Conservation (phyloP, 129 eudicot genomes). For the Ambrosia trifida region DNA sequence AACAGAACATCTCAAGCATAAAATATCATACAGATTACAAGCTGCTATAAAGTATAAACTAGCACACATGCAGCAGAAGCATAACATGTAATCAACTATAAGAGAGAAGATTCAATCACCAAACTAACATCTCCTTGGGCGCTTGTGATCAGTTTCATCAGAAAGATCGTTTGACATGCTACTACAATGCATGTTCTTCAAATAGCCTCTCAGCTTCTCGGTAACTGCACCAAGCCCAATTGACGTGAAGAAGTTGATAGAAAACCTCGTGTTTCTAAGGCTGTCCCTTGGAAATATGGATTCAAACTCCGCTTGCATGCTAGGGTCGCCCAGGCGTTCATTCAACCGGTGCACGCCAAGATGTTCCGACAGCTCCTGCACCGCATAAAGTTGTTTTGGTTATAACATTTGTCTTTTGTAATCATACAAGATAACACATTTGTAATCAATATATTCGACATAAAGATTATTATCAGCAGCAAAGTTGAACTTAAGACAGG, state of each 20-base stretch:
- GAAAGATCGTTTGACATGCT: constrained; percentile 67
- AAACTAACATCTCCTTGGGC: constrained; percentile 41
- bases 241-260: constrained; percentile 90
- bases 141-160: constrained; percentile 49
- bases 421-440: too few species aligned
- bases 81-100: neutral
- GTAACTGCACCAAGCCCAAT: constrained; percentile 95
- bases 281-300: constrained; percentile 86
- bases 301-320: constrained; percentile 78
- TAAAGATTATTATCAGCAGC: too few species aligned
- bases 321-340: constrained; percentile 81
- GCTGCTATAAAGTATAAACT: too few species aligned
- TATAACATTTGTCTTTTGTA: neutral
- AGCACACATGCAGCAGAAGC: neutral
- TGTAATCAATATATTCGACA: too few species aligned
- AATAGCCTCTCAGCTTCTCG: constrained; percentile 75
- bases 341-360: constrained; percentile 80
- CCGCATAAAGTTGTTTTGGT: neutral
- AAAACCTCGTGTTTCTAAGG: constrained; percentile 78
- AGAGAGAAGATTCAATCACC: too few species aligned
- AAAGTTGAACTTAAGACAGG: too few species aligned
- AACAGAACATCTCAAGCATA: too few species aligned
- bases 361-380: constrained; percentile 93
- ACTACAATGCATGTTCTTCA: constrained; percentile 90
- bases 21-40: too few species aligned